A percentile compares a stretch with the other conserved stretches of the same genome.
These are phyloP conservation scores for Pestalotiopsis sp. DNA, from an alignment of 2,329 filamentous ascomycete species.

Conservation along the genomic window DNA sequence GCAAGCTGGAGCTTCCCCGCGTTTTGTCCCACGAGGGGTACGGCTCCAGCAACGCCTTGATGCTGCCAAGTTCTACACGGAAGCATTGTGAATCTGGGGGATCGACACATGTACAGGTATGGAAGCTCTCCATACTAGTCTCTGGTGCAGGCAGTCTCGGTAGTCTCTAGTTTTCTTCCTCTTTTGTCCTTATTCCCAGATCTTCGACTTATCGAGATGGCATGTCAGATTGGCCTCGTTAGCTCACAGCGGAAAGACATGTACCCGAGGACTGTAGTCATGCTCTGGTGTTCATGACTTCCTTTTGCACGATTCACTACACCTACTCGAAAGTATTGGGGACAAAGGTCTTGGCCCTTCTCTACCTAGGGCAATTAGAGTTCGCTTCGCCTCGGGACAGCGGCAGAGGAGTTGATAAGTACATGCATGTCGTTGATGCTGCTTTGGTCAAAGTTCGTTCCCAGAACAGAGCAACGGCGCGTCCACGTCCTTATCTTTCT, in stretches of 20 bases:
- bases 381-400: background rate
- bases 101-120: background rate
- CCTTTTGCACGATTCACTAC: background rate
- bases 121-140: background rate
- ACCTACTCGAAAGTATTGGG: background rate
- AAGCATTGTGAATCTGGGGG: background rate
- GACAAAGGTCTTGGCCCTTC: background rate
- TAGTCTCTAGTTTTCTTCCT: background rate
- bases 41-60: background rate
- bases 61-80: background rate
- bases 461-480: background rate
- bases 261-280: background rate
- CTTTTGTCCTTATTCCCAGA: background rate
- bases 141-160: background rate
- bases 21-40: background rate
- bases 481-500: background rate
- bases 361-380: background rate
- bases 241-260: background rate
- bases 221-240: background rate
- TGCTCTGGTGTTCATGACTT: background rate
- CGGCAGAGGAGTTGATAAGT: background rate
- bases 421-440: background rate
- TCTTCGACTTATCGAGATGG: background rate
- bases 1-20: conserved; percentile 2
- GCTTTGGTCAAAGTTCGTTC: background rate